Evolutionary conservation across 768 basidiomycete species (phyloP).

Genomic region (Cyclocybe aegerita): DNA sequence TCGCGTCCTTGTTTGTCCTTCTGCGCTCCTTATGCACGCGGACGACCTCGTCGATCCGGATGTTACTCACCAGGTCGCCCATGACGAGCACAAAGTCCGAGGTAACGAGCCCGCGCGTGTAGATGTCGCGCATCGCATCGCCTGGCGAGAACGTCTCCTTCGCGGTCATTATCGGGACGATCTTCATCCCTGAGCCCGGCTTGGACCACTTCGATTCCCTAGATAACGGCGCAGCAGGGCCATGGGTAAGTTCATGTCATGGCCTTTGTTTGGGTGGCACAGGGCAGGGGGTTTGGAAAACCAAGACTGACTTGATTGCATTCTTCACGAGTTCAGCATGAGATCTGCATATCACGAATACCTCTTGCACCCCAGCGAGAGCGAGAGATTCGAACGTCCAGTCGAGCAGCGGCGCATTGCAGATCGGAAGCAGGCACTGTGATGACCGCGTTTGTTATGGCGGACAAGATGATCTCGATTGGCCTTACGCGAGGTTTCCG

Average conservation of each 20-base stretch:
- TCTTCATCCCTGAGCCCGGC: slow-evolving; percentile 75
- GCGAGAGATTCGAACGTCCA: slow-evolving; percentile 97
- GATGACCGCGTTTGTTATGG: slow-evolving; percentile 13
- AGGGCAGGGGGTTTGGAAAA: slow-evolving; percentile 12
- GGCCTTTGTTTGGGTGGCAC: neutral
- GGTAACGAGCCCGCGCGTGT: slow-evolving; percentile 87
- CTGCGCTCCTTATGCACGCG: slow-evolving; percentile 85
- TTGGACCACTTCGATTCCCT: slow-evolving; percentile 88
- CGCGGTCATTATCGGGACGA: slow-evolving; percentile 82
- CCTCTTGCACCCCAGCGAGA: slow-evolving; percentile 93
- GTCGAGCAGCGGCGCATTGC: slow-evolving; percentile 89
- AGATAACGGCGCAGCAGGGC: slow-evolving; percentile 8
- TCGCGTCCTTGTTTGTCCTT: slow-evolving; percentile 86
- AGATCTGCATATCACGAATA: slow-evolving; percentile 92
- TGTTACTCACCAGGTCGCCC: slow-evolving; percentile 91
- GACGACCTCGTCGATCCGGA: slow-evolving; percentile 88
- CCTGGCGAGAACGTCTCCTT: slow-evolving; percentile 88
- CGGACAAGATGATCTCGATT: slow-evolving; percentile 10
- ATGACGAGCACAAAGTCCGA: slow-evolving; percentile 89
- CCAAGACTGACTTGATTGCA: slow-evolving; percentile 68
- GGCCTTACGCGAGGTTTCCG: slow-evolving; percentile 79
- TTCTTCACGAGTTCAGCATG: slow-evolving; percentile 84
- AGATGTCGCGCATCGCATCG: slow-evolving; percentile 92
- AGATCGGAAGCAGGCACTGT: slow-evolving; percentile 90
- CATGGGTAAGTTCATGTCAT: neutral